Evolutionary conservation across 345 rosid species (phyloP).

Genomic region (Xanthoceras sorbifolium): DNA sequence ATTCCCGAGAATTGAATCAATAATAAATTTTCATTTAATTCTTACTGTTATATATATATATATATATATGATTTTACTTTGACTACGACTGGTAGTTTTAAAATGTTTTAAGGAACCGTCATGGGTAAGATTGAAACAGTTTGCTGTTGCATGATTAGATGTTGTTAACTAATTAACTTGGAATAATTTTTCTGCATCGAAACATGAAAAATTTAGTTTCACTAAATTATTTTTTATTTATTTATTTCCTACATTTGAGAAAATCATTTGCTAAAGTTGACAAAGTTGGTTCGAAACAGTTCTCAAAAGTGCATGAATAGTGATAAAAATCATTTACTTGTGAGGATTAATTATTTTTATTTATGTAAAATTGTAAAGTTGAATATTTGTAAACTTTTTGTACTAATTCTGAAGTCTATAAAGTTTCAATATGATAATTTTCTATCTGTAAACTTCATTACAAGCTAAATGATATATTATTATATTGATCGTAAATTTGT

Average conservation of each 20-base stretch:
- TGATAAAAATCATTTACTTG: not conserved
- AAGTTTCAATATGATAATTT: no score
- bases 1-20: no score
- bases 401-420: no score
- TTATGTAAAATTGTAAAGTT: no score
- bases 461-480: no score
- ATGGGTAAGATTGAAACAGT: constrained; percentile 1
- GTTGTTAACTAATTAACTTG: not conserved
- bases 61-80: not conserved
- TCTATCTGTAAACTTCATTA: no score
- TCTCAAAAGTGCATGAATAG: not conserved
- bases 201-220: not conserved
- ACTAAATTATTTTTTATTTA: not conserved
- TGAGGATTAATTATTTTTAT: not conserved
- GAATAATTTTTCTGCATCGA: not conserved
- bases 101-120: constrained; percentile 3
- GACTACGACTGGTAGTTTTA: constrained; percentile 1
- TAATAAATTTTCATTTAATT: no score
- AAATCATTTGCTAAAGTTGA: not conserved
- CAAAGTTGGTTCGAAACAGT: not conserved
- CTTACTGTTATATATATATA: no score
- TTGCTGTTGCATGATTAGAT: not conserved
- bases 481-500: no score
- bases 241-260: not conserved
- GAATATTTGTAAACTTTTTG: no score